Conservation (phyloP, 225 moss, liverwort and hornwort species). For the Polytrichum formosum region DNA sequence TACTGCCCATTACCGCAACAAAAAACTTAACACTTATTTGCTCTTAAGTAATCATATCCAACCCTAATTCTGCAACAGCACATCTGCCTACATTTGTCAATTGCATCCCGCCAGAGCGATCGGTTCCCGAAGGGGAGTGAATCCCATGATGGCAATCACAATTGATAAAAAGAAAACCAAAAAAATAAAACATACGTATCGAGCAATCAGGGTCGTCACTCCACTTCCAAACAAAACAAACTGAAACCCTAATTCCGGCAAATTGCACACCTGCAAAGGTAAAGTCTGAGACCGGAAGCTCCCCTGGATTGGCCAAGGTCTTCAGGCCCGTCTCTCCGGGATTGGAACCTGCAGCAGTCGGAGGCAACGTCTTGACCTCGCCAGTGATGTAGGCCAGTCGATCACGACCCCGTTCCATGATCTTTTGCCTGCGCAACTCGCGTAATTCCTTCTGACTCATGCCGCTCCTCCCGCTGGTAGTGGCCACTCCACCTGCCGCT, state of each 20-base stretch:
- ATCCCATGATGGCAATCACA: no score
- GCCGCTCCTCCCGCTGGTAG: background rate
- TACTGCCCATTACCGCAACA: no score
- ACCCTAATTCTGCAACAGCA: no score
- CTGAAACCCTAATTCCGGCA: background rate
- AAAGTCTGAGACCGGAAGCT: constrained; percentile 9
- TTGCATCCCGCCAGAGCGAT: no score
- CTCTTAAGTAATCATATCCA: no score
- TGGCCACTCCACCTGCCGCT: background rate
- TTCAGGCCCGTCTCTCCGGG: constrained; percentile 49
- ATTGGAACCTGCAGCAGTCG: constrained; percentile 11
- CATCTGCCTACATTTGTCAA: no score
- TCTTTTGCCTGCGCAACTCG: constrained; percentile 84
- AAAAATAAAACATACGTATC: no score
- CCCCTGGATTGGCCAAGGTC: constrained; percentile 36
- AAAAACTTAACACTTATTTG: no score
- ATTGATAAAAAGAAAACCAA: no score
- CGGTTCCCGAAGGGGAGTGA: no score
- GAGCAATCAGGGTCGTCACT: no score
- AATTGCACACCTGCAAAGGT: constrained; percentile 13
- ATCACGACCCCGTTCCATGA: constrained; percentile 74
- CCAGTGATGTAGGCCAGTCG: constrained; percentile 82
- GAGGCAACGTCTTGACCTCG: constrained; percentile 48
- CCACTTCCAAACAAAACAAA: background rate
- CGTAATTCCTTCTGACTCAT: constrained; percentile 51